Evolutionary conservation across 2,329 filamentous ascomycete species (phyloP).

Genomic region (Blumeria graminis): DNA sequence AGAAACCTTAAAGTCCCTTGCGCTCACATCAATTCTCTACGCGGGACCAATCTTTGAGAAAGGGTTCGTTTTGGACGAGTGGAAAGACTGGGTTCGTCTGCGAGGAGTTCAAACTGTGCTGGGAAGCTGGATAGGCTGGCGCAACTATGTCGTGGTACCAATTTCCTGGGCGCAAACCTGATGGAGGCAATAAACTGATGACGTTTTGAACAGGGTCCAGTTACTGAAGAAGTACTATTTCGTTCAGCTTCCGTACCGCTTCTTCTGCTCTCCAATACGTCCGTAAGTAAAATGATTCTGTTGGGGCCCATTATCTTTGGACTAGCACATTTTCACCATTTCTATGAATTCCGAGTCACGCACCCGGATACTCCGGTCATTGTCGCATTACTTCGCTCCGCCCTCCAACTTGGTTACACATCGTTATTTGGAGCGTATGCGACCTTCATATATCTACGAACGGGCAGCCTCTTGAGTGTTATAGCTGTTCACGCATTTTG

Average conservation of each 20-base stretch:
- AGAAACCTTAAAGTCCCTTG: constrained; percentile 39
- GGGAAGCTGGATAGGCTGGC: constrained; percentile 56
- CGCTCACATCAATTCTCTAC: constrained; percentile 59
- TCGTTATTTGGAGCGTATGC: constrained; percentile 85
- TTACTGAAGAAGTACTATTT: constrained; percentile 88
- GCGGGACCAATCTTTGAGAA: constrained; percentile 62
- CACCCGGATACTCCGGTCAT: constrained; percentile 43
- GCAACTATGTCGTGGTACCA: constrained; percentile 66
- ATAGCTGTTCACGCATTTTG: constrained; percentile 69
- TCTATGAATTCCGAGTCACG: constrained; percentile 76
- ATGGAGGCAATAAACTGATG: too few relatives aligned
- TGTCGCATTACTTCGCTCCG: constrained; percentile 41
- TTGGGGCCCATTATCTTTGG: constrained; percentile 75
- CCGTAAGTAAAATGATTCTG: constrained; percentile 38
- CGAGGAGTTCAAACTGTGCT: constrained; percentile 33
- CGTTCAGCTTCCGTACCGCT: constrained; percentile 67
- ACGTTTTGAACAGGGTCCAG: constrained; percentile 32
- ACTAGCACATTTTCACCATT: constrained; percentile 81
- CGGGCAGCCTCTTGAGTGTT: constrained; percentile 54
- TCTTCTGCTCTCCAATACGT: constrained; percentile 42
- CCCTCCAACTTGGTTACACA: constrained; percentile 76
- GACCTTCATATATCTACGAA: constrained; percentile 69
- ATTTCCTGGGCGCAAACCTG: too few relatives aligned
- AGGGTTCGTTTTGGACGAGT: constrained; percentile 46
- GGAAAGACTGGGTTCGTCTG: constrained; percentile 37